phyloP scores from a whole-genome alignment of 1,284 basidiomycete species.

The Xerocomus nothofagi region DNA sequence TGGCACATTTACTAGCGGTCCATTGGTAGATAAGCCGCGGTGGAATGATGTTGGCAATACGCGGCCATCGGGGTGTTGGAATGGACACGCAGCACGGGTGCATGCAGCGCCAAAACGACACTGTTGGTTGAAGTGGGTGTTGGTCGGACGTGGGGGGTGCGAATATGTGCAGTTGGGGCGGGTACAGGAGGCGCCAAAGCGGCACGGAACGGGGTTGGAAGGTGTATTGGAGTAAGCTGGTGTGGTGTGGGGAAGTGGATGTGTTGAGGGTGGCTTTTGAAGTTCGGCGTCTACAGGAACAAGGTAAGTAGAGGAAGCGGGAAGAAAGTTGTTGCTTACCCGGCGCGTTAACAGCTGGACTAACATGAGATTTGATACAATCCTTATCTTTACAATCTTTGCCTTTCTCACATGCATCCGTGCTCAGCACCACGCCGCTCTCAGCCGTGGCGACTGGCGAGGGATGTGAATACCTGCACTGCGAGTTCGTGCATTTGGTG shows the following conservation, averaged over 20 bases:
- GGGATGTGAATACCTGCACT: conserved; percentile 88
- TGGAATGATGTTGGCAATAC: conserved; percentile 76
- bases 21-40: conserved; percentile 61
- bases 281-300: conserved; percentile 41
- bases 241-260: conserved; percentile 18
- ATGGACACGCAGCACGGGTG: conserved; percentile 73
- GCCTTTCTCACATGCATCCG: conserved; percentile 84
- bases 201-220: conserved; percentile 54
- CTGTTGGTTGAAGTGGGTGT: conserved; percentile 44
- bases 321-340: conserved; percentile 40
- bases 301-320: conserved; percentile 5
- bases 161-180: conserved; percentile 70
- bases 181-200: conserved; percentile 74
- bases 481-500: conserved; percentile 83
- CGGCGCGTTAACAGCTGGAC: conserved; percentile 72
- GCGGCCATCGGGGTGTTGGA: conserved; percentile 78
- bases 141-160: conserved; percentile 55
- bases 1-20: conserved; percentile 57
- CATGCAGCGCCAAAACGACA: conserved; percentile 80
- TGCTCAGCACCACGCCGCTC: conserved; percentile 90
- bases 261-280: conserved; percentile 38
- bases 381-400: conserved; percentile 88
- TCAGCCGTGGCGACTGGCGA: conserved; percentile 89
- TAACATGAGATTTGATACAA: conserved; percentile 86
- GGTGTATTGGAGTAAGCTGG: conserved; percentile 33